A percentile compares a stretch with the other conserved stretches of the same genome.
Evolutionary conservation across 2,329 filamentous ascomycete species (phyloP).

Genomic region (Neonectria ditissima): DNA sequence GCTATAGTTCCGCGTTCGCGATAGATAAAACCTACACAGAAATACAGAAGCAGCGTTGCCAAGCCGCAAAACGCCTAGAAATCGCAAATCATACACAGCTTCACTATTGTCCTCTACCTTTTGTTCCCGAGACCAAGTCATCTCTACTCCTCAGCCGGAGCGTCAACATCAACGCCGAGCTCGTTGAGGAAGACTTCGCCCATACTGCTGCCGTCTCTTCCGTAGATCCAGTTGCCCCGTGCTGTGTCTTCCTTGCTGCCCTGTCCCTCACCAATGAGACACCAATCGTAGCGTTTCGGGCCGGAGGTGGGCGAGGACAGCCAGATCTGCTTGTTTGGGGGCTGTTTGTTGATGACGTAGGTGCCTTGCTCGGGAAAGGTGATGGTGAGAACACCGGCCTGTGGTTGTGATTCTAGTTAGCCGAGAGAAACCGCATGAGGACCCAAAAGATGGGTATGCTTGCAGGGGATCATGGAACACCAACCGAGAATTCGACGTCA

Average conservation of each 20-base stretch:
- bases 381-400: slow-evolving; percentile 90
- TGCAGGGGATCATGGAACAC: slow-evolving; percentile 47
- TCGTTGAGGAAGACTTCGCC: slow-evolving; percentile 80
- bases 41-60: slow-evolving; percentile 22
- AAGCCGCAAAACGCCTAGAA: slow-evolving; percentile 25
- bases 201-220: slow-evolving; percentile 83
- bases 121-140: not conserved
- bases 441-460: not conserved
- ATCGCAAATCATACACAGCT: slow-evolving; percentile 21
- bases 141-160: slow-evolving; percentile 43
- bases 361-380: slow-evolving; percentile 76
- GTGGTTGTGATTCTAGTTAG: slow-evolving; percentile 31
- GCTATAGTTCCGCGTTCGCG: slow-evolving; percentile 17
- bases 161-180: slow-evolving; percentile 73
- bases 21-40: slow-evolving; percentile 36
- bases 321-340: slow-evolving; percentile 98
- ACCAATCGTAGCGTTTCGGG: slow-evolving; percentile 95
- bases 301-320: slow-evolving; percentile 90
- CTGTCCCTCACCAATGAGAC: slow-evolving; percentile 77
- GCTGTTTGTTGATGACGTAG: slow-evolving; percentile 98
- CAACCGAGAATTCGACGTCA: slow-evolving; percentile 90
- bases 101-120: not conserved
- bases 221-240: slow-evolving; percentile 85
- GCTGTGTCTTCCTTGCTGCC: slow-evolving; percentile 80
- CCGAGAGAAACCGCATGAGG: slow-evolving; percentile 2